Conservation (phyloP, 257 asterid species). For the Jasminum sambac region DNA sequence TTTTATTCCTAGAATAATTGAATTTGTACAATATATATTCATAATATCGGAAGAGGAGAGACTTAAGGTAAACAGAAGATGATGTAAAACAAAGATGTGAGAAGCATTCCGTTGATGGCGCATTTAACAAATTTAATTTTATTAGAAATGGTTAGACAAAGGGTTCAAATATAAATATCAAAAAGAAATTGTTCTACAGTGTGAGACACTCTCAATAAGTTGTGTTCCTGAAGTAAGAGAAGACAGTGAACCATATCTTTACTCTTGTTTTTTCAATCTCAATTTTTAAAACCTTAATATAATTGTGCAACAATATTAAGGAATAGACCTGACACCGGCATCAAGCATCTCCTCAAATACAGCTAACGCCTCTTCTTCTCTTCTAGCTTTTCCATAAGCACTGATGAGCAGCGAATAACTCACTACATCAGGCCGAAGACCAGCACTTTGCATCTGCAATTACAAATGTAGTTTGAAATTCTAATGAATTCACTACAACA, state of each 20-base stretch:
- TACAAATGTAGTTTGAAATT: slow-evolving; percentile 23
- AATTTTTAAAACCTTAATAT: not conserved
- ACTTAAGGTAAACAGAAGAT: not conserved
- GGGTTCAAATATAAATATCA: not conserved
- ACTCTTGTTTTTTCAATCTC: not conserved
- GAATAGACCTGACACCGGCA: slow-evolving; percentile 81
- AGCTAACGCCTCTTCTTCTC: slow-evolving; percentile 98
- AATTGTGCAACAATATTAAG: slow-evolving; percentile 11
- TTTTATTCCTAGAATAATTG: too few relatives aligned
- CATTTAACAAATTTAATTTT: not conserved
- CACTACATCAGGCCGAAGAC: slow-evolving; percentile 83
- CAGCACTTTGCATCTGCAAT: slow-evolving; percentile 83
- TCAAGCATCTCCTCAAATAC: slow-evolving; percentile 99
- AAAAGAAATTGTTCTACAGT: not conserved
- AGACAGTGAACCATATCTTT: not conserved
- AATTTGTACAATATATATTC: too few relatives aligned
- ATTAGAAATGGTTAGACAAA: not conserved
- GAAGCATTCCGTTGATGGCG: not conserved
- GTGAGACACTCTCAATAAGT: not conserved
- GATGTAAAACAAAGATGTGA: not conserved
- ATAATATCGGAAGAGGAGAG: not conserved
- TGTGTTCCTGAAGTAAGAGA: not conserved
- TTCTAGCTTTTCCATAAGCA: slow-evolving; percentile 96
- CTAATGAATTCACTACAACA: slow-evolving; percentile 23
- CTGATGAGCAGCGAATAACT: slow-evolving; percentile 80